Conservation (phyloP, 257 asterid genomes). For the Solanum tarijense region DNA sequence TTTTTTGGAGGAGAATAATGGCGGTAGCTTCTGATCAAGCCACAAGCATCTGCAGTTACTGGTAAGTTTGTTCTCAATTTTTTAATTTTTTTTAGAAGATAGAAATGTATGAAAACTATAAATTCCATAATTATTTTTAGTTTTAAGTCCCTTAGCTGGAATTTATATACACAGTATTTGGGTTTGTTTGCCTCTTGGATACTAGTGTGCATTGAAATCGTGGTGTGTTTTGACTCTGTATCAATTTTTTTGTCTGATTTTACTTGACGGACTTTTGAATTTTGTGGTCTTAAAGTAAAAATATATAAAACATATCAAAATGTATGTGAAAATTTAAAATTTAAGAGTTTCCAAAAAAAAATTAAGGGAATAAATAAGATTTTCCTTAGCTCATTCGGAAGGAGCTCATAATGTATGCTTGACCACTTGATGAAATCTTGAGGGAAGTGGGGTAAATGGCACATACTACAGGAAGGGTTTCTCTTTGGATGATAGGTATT, state of each 20-base stretch:
- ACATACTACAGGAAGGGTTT: neutral
- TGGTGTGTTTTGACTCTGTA: neutral
- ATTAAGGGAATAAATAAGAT: neutral
- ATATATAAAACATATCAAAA: neutral
- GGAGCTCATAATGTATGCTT: neutral
- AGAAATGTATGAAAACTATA: neutral
- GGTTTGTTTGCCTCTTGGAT: neutral
- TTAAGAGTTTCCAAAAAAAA: neutral
- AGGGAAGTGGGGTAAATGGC: too few relatives aligned
- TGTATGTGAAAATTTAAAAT: neutral
- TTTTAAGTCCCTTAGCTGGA: neutral
- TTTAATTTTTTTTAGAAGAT: neutral
- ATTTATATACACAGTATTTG: neutral
- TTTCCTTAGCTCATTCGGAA: neutral
- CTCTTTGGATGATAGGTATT: neutral
- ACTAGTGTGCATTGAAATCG: neutral
- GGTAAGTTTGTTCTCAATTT: slow-evolving; percentile 16
- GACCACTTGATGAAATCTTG: neutral
- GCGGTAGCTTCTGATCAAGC: slow-evolving; percentile 55
- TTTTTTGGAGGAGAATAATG: slow-evolving; percentile 26
- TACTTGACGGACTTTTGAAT: too few relatives aligned
- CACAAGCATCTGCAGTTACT: slow-evolving; percentile 71
- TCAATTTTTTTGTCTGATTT: neutral
- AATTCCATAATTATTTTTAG: neutral
- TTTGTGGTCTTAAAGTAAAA: too few relatives aligned